phyloP scores from a whole-genome alignment of 140 eudicot species.

The Anethum foeniculum region DNA sequence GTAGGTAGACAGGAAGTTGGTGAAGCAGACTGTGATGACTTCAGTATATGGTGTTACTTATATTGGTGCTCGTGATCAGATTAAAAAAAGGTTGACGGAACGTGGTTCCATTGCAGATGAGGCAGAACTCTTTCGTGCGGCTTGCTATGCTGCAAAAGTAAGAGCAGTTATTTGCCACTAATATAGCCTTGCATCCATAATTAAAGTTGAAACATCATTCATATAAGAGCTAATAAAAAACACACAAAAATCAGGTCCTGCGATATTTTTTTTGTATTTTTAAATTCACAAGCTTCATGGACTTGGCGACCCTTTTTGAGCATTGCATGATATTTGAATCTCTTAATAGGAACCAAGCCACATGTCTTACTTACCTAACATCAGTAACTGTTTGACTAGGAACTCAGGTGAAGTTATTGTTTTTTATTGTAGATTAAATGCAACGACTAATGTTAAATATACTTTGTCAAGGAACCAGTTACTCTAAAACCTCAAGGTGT shows the following conservation, averaged over 20 bases:
- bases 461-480: too few relatives aligned
- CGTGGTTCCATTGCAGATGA: conserved; percentile 59
- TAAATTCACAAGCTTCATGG: not conserved
- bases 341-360: not conserved
- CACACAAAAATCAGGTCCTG: not conserved
- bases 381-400: not conserved
- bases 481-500: too few relatives aligned
- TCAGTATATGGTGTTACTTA: conserved; percentile 97
- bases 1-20: conserved; percentile 92
- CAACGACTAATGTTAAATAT: not conserved
- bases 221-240: not conserved
- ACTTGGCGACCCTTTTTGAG: not conserved
- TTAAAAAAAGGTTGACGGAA: conserved; percentile 73
- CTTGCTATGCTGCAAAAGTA: conserved; percentile 97
- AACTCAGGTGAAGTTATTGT: not conserved
- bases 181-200: not conserved
- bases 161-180: conserved; percentile 10
- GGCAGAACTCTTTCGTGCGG: conserved; percentile 63
- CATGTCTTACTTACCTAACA: not conserved
- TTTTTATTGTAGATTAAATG: not conserved
- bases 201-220: not conserved
- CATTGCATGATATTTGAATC: not conserved
- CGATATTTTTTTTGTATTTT: not conserved
- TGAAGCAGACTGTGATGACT: conserved; percentile 97
- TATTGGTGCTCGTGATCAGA: conserved; percentile 92